Evolutionary conservation across 257 asterid species (phyloP).

Genomic region (Fraxinus excelsior): DNA sequence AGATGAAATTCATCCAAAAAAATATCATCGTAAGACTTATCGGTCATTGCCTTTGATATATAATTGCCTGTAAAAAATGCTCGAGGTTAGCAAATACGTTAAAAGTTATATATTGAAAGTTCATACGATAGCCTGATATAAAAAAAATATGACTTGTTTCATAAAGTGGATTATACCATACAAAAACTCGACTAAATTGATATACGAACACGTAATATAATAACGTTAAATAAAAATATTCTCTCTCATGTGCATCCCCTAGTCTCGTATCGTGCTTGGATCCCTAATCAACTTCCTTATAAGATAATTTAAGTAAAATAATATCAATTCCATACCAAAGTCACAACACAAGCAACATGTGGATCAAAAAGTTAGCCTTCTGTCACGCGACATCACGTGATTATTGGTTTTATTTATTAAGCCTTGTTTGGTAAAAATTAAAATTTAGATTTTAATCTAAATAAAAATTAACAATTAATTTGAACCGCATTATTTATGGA

Average conservation of each 20-base stretch:
- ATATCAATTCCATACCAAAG: slow-evolving; percentile 31
- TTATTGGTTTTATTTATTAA: slow-evolving; percentile 29
- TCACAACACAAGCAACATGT: slow-evolving; percentile 54
- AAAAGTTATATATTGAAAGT: not conserved
- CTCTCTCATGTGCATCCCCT: slow-evolving; percentile 17
- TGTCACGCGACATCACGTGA: slow-evolving; percentile 84
- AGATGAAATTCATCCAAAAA: no score
- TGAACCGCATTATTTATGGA: no score
- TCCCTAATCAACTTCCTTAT: slow-evolving; percentile 51
- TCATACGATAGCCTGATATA: not conserved
- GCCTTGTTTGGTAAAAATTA: no score
- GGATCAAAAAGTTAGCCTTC: slow-evolving; percentile 40
- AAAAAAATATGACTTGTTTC: not conserved
- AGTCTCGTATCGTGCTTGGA: slow-evolving; percentile 49
- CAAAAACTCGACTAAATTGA: not conserved
- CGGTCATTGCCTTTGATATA: no score
- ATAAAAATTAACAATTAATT: no score
- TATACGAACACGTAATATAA: not conserved
- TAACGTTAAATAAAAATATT: not conserved
- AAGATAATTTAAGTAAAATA: slow-evolving; percentile 40
- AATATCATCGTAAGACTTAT: no score
- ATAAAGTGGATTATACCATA: no score
- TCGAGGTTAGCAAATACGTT: not conserved
- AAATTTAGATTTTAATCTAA: no score
- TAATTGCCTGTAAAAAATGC: no score